phyloP scores from a whole-genome alignment of 768 basidiomycete genomes.

The Psilocybe sp. region DNA sequence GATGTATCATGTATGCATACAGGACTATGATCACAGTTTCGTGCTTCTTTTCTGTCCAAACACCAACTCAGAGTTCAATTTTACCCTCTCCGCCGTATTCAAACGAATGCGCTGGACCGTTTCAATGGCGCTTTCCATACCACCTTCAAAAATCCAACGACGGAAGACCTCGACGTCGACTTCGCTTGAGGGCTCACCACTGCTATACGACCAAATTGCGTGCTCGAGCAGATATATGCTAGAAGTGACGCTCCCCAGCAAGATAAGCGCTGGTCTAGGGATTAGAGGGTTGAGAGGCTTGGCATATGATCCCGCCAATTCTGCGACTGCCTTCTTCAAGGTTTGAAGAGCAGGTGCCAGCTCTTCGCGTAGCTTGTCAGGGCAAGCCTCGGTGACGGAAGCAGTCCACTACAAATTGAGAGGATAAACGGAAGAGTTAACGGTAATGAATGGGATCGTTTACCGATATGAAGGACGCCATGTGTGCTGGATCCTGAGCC shows the following conservation, averaged over 20 bases:
- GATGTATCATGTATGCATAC: constrained; percentile 3
- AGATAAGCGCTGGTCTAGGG: constrained; percentile 55
- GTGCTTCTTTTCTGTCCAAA: constrained; percentile 22
- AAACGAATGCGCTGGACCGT: constrained; percentile 29
- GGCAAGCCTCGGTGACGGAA: constrained; percentile 38
- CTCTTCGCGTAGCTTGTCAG: constrained; percentile 25
- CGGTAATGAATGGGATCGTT: constrained; percentile 14
- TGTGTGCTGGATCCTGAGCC: constrained; percentile 37
- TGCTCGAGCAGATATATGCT: constrained; percentile 65
- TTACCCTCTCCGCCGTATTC: constrained; percentile 19
- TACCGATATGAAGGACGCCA: constrained; percentile 51
- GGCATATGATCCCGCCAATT: constrained; percentile 37
- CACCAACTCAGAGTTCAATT: constrained; percentile 29
- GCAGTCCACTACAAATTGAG: constrained; percentile 50
- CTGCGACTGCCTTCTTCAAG: constrained; percentile 37
- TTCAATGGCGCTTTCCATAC: constrained; percentile 32
- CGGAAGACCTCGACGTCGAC: constrained; percentile 51
- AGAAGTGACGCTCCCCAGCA: constrained; percentile 55
- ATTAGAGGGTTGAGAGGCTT: constrained; percentile 43
- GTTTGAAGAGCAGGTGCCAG: constrained; percentile 27
- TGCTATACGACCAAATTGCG: constrained; percentile 52
- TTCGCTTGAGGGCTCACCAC: constrained; percentile 24
- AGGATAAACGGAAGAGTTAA: background rate
- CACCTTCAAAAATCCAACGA: constrained; percentile 50
- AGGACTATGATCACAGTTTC: constrained; percentile 10